Percentiles rank a stretch among this genome's conserved stretches.
Evolutionary conservation across 495 filamentous ascomycete species (phyloP).

Genomic region (Chaetomidium leptoderma): DNA sequence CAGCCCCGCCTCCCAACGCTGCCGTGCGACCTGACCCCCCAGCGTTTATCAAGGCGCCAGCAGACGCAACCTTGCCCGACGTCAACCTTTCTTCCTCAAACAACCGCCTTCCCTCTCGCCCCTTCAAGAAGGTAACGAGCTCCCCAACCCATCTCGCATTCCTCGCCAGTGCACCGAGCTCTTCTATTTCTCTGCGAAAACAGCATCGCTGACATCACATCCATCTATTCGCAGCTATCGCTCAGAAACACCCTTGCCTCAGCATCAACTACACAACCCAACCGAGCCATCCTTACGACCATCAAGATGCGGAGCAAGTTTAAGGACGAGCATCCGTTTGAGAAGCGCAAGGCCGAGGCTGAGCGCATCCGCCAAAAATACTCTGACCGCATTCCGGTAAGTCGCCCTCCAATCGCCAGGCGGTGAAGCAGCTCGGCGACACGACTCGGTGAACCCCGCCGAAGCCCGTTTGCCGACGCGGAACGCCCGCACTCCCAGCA

Average conservation of each 20-base stretch:
- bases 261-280: not conserved
- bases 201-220: conserved; percentile 1
- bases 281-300: conserved; percentile 18
- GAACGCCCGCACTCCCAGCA: not conserved
- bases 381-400: conserved; percentile 94
- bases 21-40: conserved; percentile 13
- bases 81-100: conserved; percentile 16
- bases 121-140: not conserved
- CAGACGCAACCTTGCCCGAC: conserved; percentile 13
- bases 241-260: not conserved
- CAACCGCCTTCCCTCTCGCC: not conserved
- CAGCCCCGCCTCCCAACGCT: conserved; percentile 28
- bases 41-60: conserved; percentile 27
- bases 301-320: conserved; percentile 92
- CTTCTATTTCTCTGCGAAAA: not conserved
- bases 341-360: conserved; percentile 99
- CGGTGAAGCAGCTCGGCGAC: conserved; percentile 8
- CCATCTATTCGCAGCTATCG: not conserved
- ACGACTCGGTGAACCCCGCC: not conserved
- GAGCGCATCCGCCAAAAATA: conserved; percentile 99
- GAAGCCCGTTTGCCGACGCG: not conserved
- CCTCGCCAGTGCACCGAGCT: not conserved
- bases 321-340: conserved; percentile 99
- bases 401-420: conserved; percentile 40
- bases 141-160: conserved; percentile 1